Evolutionary conservation across 108 stramenopile species (phyloP).

Genomic region (Cyclotella kingstonii): DNA sequence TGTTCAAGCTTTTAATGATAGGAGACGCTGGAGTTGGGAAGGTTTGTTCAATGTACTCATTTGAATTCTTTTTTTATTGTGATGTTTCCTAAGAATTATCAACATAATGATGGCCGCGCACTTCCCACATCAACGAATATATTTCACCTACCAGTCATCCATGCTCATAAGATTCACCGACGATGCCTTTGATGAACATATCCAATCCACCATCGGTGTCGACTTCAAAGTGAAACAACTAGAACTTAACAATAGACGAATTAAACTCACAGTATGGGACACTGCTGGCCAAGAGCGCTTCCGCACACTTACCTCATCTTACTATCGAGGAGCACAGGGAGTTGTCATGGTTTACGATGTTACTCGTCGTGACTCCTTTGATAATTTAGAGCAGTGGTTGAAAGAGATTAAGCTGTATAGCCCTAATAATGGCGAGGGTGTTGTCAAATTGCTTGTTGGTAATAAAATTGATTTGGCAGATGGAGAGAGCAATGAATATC

Average conservation of each 20-base stretch:
- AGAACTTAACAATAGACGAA: constrained; percentile 80
- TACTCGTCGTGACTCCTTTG: constrained; percentile 96
- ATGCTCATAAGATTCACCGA: constrained; percentile 98
- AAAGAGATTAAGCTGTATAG: constrained; percentile 96
- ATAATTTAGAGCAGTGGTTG: constrained; percentile 96
- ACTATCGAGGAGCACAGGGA: constrained; percentile 99
- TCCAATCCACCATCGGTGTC: constrained; percentile 96
- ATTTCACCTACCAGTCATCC: constrained; percentile 55
- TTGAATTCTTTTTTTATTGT: not conserved
- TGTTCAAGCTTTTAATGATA: constrained; percentile 98
- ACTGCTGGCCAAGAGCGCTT: constrained; percentile 99
- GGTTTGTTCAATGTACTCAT: constrained; percentile 18
- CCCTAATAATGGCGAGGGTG: constrained; percentile 92
- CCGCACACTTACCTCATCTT: constrained; percentile 95
- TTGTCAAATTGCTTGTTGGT: constrained; percentile 96
- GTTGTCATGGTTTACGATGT: constrained; percentile 99
- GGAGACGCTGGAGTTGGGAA: constrained; percentile 99
- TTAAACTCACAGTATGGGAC: constrained; percentile 97
- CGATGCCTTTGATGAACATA: constrained; percentile 96
- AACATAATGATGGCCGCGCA: not conserved
- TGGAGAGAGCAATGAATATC: constrained; percentile 19
- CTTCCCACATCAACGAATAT: not conserved
- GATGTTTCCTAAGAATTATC: not conserved
- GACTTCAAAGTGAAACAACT: constrained; percentile 96
- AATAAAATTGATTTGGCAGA: constrained; percentile 94